phyloP scores from a whole-genome alignment of 768 basidiomycete species.

The Tulasnella sp. region DNA sequence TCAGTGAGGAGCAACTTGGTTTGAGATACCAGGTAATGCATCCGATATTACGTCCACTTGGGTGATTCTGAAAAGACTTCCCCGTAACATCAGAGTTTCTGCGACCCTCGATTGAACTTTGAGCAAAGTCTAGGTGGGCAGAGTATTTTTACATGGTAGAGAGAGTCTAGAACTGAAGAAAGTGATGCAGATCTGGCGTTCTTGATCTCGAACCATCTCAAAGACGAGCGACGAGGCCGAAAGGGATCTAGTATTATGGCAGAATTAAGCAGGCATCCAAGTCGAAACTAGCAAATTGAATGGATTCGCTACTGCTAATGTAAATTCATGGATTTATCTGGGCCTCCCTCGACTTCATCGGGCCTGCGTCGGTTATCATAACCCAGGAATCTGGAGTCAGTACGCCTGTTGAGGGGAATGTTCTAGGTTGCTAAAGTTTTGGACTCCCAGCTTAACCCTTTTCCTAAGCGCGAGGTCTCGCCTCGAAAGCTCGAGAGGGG shows the following conservation, averaged over 20 bases:
- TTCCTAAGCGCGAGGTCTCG: too few species aligned
- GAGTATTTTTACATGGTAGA: neutral
- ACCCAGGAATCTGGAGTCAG: too few species aligned
- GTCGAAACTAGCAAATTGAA: neutral
- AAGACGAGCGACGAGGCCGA: slow-evolving; percentile 53
- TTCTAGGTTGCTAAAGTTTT: too few species aligned
- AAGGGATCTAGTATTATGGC: slow-evolving; percentile 10
- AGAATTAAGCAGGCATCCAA: neutral
- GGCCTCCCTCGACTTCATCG: too few species aligned
- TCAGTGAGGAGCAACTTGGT: slow-evolving; percentile 83
- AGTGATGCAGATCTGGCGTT: slow-evolving; percentile 67
- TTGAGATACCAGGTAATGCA: slow-evolving; percentile 74
- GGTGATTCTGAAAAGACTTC: neutral
- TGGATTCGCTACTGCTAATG: too few species aligned
- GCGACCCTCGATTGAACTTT: slow-evolving; percentile 90
- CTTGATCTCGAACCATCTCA: slow-evolving; percentile 75
- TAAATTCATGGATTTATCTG: too few species aligned
- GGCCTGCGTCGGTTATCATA: too few species aligned
- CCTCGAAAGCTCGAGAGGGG: too few species aligned
- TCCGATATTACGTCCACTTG: too few species aligned
- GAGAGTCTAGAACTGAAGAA: neutral
- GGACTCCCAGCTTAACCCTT: too few species aligned
- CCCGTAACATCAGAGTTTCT: slow-evolving; percentile 60
- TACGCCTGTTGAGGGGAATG: too few species aligned
- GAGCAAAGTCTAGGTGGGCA: slow-evolving; percentile 85